Base-by-base conservation (phyloP, 192 early-diverging fungal genomes). In the Phycomyces blakesleeanus region DNA sequence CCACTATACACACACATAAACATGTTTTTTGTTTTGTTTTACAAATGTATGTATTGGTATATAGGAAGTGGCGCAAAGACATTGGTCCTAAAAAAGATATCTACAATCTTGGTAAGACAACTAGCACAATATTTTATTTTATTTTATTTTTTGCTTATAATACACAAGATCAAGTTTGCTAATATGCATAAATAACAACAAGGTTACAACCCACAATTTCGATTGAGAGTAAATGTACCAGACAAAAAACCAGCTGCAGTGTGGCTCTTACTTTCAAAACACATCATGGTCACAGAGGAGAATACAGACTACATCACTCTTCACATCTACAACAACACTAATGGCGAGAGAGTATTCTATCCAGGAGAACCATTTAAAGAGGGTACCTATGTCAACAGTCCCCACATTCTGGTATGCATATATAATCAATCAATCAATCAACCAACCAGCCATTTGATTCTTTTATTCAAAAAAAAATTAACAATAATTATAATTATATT, bases 261-360 rank as follows among this genome's bases (percentile, higher is more conserved):
- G 20, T 91, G 87, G 89, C 55, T 95, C 7, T 72, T 95, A 16
- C 78, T 97, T 34, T 87, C 89, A 51, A 94, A 95, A 71, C 94
- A 97, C 54, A 78, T 91, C 29, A 85, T 82, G 2, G 79, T 79
- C 21, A 93, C 89, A 37, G 90, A 91, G 59, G 89, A 92, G 61
- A 97, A 91, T 70, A 78, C 69, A 9, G 94, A 97, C 66, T 95
- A 86, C 66, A 92, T 97, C 34, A 91, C 94, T 5, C 64, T 94
- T 24, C 90, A 94, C 74, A 78, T 97, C 7, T 97, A 89, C 72
- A 85, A 85, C 62, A 74, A 78, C 55, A 86, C 85, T 51, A 66
- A 80, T 55, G 83, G 89, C 3, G 71, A 83, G 15, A 79, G 83
- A 39, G 71, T 89, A 7, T 88, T 87, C 71, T 88, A 89, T 67